These are phyloP conservation scores for Heliocybe sulcata DNA, from an alignment of 1,284 basidiomycete genomes.

Conservation along the genomic window DNA sequence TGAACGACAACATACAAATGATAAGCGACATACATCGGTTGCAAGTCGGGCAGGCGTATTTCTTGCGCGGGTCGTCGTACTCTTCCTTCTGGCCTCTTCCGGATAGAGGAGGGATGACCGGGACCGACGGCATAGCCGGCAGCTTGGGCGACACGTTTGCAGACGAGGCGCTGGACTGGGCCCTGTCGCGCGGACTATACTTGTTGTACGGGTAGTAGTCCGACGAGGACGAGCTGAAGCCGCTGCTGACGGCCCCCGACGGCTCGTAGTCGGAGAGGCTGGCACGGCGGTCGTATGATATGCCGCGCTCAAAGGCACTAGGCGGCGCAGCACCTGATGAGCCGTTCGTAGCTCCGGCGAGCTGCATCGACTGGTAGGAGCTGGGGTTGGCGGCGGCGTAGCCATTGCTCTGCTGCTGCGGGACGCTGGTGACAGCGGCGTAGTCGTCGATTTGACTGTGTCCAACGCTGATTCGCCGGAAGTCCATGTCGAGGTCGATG, in stretches of 20 bases:
- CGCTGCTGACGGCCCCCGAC: constrained; percentile 14
- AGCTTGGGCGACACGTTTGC: constrained; percentile 45
- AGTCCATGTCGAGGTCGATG: constrained; percentile 66
- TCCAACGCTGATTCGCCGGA: constrained; percentile 45
- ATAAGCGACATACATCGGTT: constrained; percentile 45
- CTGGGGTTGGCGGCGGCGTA: constrained; percentile 15
- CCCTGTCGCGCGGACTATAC: constrained; percentile 22
- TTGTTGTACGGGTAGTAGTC: constrained; percentile 47
- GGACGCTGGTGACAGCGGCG: constrained; percentile 23
- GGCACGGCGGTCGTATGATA: constrained; percentile 16
- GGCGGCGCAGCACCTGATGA: constrained; percentile 2
- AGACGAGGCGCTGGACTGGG: constrained; percentile 42
- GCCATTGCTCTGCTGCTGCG: constrained; percentile 2
- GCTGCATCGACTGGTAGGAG: background rate
- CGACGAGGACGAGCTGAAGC: constrained; percentile 30
- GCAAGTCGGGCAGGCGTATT: constrained; percentile 67
- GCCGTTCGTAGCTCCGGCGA: background rate
- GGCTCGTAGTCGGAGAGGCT: constrained; percentile 55
- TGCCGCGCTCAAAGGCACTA: constrained; percentile 24
- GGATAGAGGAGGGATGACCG: constrained; percentile 16
- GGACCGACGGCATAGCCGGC: constrained; percentile 34
- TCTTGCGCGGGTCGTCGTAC: constrained; percentile 62
- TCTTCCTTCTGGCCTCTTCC: constrained; percentile 28
- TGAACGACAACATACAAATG: constrained; percentile 6
- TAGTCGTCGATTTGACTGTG: constrained; percentile 39